Evolutionary conservation across 1,284 basidiomycete species (phyloP), one percentile per base, ranked within the genome.

Genomic region (Earliella scabrosa): DNA sequence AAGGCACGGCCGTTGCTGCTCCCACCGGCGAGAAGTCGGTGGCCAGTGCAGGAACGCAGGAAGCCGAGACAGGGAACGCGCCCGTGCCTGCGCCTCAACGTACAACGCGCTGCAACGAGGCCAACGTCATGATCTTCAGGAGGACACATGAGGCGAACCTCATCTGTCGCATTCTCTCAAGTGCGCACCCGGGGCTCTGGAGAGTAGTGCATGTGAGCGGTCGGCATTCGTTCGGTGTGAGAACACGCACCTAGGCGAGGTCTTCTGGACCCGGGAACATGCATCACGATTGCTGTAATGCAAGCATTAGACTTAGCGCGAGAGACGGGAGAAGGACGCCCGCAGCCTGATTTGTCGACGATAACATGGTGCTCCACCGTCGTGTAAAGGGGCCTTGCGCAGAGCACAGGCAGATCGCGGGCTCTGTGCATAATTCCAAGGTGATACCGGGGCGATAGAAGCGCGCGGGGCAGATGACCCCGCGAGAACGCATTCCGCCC

Each of bases 401-500:
- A 26, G 45, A 36, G 41, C 36, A 20, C 44, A 35, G 52, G 46
- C 53, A 38, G 53, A 57, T 59, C 49, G 47, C 51, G 45, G 44
- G 52, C n/a, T 23, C 49, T 32, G 38, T 50, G 56, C 34, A 40
- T 45, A 21, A 27, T 54, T 58, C 57, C 54, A 52, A 48, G 60
- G 60, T 39, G 57, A 59, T 62, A 54, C 56, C 57, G 60, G 45
- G 60, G 54, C 45, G 60, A 59, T 62, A 62, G 60, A 62, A 62
- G 57, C 52, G 45, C 16, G 27, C 40, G 35, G 52, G 24, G 39
- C 52, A 48, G 39, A 21, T 54, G 52, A 48, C 52, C 46, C 20
- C 11, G 26, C 24, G 29, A 39, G 40, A 54, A 31, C 29, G 47
- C 44, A 20, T 39, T 48, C 50, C 43, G 56, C 50, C 51, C 48